Evolutionary conservation across 805 yeast genomes (phyloP), one percentile per base, ranked within the genome.

Genomic region (Vanderwaltozyma tropicalis): DNA sequence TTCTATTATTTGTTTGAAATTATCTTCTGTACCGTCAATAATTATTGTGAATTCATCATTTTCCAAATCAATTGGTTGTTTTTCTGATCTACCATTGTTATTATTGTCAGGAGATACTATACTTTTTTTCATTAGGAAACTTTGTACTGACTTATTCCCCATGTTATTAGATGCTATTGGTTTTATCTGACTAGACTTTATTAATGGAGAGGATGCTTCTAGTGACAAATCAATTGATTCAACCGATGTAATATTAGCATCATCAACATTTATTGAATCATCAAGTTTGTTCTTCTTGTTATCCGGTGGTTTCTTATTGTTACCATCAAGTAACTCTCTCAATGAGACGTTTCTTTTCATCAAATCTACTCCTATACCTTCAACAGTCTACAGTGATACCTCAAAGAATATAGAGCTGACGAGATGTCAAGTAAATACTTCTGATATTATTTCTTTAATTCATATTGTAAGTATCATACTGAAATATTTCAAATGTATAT

Each of bases 251-350:
- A 16, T 24, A 5, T 24, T 16, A 3, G 4, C 14, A 9, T 12
- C 13, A 5, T 25, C 10, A 16, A 31, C 21, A 15, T 28, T 13
- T 16, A n/a, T 11, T 13, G 14, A 12, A 11, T 15, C 26, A 20
- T 8, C 16, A 12, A 19, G 16, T 16, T 24, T 12, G 5, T 10
- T 26, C 17, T 28, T 34, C 17, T 28, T 34, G n/a, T 6, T 18
- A 8, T 24, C 15, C 14, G 33, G 16, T 14, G 31, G 38, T 15
- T 42, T 42, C 20, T 34, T 43, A 7, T 40, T 28, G 32, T 47
- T 44, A 10, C 56, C 56, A 49, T 44, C 41, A 34, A 51, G 38
- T 21, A 51, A 17, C n/a, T 40, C 36, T n/a, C 44, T 40, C 30
- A 51, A 31, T 9, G 45, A 34, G 12, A 43, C 38, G 14, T 46